Base-by-base conservation (phyloP, 345 rosid genomes). In the Arabis hirsuta region DNA sequence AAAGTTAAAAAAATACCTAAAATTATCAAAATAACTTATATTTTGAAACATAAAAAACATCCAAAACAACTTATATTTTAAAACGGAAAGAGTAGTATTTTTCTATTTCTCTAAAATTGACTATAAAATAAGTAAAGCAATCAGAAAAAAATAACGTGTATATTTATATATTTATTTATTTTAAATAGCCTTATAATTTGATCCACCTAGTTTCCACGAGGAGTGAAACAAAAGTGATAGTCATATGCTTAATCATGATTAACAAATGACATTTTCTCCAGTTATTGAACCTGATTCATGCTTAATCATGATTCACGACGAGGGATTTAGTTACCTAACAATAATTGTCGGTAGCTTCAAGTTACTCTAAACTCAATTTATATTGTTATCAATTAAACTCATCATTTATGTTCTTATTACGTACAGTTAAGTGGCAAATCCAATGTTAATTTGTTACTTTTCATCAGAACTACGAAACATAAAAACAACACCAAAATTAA, bases 241-340 rank as follows among this genome's bases (percentile, higher is more conserved):
- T 42, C 67, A 64, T 70, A 67, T 70, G 72, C 44, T 12, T 64
- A 56, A 70, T 76, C 44, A 71, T 76, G 76, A 64, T 64, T 50
- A 64, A n/a, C 31, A 31, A 43, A 55, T 10, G 4, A 69, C 14
- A 6, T 42, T 70, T 41, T 39, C 32, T 24, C 16, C 52, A 70
- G 71, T 76, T 71, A 76, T 55, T 76, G 43, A 71, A 58, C 56
- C 16, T 39, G 13, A 27, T 39, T 62, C 22, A 68, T 20, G 41
- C 64, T 29, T 55, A 2, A 46, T n/a, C n/a, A n/a, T n/a, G n/a
- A n/a, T n/a, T n/a, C n/a, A n/a, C n/a, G n/a, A n/a, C n/a, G 58
- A 69, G 67, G 62, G 47, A 41, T 56, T 56, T 76, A 55, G 63
- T 70, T 48, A 53, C 26, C 38, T 55, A 55, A 50, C 22, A 6